Evolutionary conservation across 768 basidiomycete species (phyloP), one percentile per base, ranked within the genome.

Genomic region (Galerina marginata): DNA sequence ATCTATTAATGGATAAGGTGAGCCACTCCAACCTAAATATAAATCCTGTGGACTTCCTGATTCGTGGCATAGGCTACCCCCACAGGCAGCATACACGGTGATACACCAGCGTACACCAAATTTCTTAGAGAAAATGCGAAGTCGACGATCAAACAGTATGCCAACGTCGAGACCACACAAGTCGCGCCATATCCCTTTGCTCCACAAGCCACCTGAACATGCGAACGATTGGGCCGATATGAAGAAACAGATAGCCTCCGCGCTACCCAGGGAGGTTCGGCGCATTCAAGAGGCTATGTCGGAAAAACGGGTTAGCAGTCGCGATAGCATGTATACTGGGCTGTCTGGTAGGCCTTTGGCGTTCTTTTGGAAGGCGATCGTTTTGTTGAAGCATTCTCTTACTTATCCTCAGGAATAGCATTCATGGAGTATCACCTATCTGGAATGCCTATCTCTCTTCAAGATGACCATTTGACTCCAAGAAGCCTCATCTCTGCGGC

Each of bases 341-440:
- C 45, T 65, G 38, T 63, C 61, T 20, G 68, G 68, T 67, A 51
- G 20, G 62, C 44, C 0, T 20, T 44, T 3, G n/a, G 23, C 33
- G 7, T 33, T 39, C 26, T 16, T 54, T 3, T 40, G 23, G 37
- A 25, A 48, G 29, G 7, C 20, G 20, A 20, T 20, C 20, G 7
- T 33, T n/a, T 33, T 11, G 20, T 56, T 26, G 29, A 16, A 38
- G 15, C 15, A 16, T 44, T n/a, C 9, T 37, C 25, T 51, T 2
- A 55, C 26, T 53, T 36, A 12, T 16, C 48, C 11, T 40, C 39
- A 74, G 71, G 72, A 11, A 63, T 71, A 46, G 65, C 71, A 10
- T 60, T 72, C 43, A 71, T 70, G 68, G 65, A 69, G 49, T 68
- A 71, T 46, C 65, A 69, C 16, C 58, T 72, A 7, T 63, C 71